These are phyloP conservation scores for Byssoonygena ceratinophila DNA, from an alignment of 2,329 filamentous ascomycete species.

Conservation along the genomic window DNA sequence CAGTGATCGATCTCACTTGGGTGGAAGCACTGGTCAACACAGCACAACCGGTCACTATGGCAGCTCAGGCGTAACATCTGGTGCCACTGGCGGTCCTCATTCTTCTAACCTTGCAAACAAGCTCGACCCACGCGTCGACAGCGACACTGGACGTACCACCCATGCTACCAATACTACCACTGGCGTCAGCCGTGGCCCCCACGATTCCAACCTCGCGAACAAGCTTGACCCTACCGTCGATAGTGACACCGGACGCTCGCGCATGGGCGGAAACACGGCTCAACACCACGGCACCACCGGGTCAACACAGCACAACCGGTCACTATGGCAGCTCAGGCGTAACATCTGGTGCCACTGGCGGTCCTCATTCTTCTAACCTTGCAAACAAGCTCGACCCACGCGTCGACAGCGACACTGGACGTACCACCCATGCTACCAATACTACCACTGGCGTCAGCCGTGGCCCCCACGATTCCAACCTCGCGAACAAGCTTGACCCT, in stretches of 20 bases:
- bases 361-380: slow-evolving; percentile 14
- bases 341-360: background rate
- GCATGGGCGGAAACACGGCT: background rate
- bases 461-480: background rate
- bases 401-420: slow-evolving; percentile 15
- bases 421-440: slow-evolving; percentile 1
- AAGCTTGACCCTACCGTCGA: slow-evolving; percentile 23
- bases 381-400: slow-evolving; percentile 18
- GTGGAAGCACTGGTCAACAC: background rate
- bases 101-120: slow-evolving; percentile 17
- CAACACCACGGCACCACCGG: background rate
- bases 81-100: slow-evolving; percentile 8
- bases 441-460: background rate
- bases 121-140: slow-evolving; percentile 18
- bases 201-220: slow-evolving; percentile 15
- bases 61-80: background rate
- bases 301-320: background rate
- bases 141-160: slow-evolving; percentile 4
- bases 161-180: too few relatives aligned
- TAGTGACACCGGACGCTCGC: slow-evolving; percentile 15
- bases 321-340: background rate
- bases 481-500: slow-evolving; percentile 3
- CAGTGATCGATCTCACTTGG: slow-evolving; percentile 14
- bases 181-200: background rate
- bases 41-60: too few relatives aligned